A percentile compares a stretch with the other conserved stretches of the same genome.
Evolutionary conservation across 164 flowering plant genomes (phyloP).

Genomic region (Houttuynia cordata): DNA sequence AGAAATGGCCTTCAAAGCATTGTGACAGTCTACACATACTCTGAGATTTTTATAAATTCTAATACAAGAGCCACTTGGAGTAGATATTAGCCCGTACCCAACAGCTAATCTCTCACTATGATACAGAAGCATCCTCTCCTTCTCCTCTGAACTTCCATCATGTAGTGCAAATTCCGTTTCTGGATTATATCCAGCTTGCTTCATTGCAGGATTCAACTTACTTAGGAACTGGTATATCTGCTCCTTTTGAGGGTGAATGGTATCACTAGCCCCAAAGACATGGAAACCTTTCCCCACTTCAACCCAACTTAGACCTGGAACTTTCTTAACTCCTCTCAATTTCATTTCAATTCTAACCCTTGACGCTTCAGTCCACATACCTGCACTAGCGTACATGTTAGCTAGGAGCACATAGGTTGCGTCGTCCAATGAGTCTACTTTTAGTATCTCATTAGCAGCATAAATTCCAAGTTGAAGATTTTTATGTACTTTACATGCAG

Average conservation of each 20-base stretch:
- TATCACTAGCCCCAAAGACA: conserved; percentile 9
- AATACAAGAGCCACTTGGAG: conserved; percentile 1
- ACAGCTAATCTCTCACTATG: conserved; percentile 15
- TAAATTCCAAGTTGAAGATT: conserved; percentile 11
- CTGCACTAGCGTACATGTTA: conserved; percentile 9
- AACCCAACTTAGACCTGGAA: conserved; percentile 9
- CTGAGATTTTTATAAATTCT: conserved; percentile 13
- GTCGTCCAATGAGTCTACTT: conserved; percentile 8
- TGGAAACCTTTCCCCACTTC: conserved; percentile 9
- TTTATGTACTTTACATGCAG: conserved; percentile 9
- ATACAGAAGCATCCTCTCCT: conserved; percentile 5
- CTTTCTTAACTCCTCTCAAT: conserved; percentile 6
- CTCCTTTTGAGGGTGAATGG: conserved; percentile 12
- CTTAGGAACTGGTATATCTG: conserved; percentile 5
- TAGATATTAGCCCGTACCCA: conserved; percentile 7
- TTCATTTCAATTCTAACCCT: conserved; percentile 7
- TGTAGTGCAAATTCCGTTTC: conserved; percentile 3
- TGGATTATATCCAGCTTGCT: conserved; percentile 8
- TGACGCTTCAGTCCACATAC: conserved; percentile 5
- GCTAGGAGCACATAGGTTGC: conserved; percentile 12
- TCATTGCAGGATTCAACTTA: conserved; percentile 8
- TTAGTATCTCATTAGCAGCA: conserved; percentile 6
- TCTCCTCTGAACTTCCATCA: conserved; percentile 5
- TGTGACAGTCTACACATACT: conserved; percentile 14
- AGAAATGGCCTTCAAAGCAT: conserved; percentile 9